Percentiles rank a stretch among this genome's conserved stretches.
These are phyloP conservation scores for Geosmithia flava DNA, from an alignment of 2,329 filamentous ascomycete species.

Conservation along the genomic window DNA sequence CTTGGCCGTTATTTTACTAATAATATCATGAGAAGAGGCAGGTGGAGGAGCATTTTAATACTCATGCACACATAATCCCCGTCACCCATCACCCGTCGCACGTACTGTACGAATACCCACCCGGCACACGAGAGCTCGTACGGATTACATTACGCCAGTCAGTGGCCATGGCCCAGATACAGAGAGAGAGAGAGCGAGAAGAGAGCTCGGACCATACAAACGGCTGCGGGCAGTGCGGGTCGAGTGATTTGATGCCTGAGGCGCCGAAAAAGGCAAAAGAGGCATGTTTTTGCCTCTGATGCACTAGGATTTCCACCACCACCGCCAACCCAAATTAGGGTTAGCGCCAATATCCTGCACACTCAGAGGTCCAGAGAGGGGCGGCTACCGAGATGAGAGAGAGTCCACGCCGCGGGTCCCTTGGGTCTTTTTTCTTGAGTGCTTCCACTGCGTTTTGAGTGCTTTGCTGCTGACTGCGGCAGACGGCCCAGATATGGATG, in stretches of 20 bases:
- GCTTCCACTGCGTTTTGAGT: not conserved
- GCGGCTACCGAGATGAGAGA: not conserved
- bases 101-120: not conserved
- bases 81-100: not conserved
- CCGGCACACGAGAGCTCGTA: not conserved
- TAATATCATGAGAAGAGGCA: not conserved
- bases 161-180: too few species aligned
- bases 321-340: slow-evolving; percentile 21
- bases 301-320: slow-evolving; percentile 20
- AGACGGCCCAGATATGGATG: not conserved
- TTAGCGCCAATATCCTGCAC: slow-evolving; percentile 17
- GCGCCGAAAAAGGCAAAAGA: slow-evolving; percentile 1
- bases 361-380: not conserved
- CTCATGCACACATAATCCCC: too few species aligned
- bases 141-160: not conserved
- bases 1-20: not conserved
- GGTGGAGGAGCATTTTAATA: too few species aligned
- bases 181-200: too few species aligned
- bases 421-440: too few species aligned
- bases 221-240: not conserved
- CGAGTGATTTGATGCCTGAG: slow-evolving; percentile 6
- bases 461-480: not conserved
- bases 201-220: too few species aligned
- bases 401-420: not conserved
- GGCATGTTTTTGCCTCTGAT: slow-evolving; percentile 1